Conservation (phyloP, 1,139 yeast species). For the Debaryomyces robertsiae region DNA sequence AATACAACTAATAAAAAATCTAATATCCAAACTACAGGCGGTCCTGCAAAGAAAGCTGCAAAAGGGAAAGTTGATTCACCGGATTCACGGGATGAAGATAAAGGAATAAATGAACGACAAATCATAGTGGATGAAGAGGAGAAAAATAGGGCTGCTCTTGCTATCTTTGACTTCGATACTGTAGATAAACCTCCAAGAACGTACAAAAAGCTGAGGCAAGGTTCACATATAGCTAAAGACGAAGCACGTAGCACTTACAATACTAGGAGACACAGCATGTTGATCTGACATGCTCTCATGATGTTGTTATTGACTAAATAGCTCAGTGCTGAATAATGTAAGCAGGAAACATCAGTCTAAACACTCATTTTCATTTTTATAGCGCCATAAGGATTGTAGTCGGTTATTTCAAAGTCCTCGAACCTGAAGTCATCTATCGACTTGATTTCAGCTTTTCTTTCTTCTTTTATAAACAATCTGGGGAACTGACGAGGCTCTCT, state of each 20-base stretch:
- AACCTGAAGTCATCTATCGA: constrained; percentile 83
- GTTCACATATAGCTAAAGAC: background rate
- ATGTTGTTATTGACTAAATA: no score
- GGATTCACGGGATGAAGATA: background rate
- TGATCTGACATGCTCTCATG: no score
- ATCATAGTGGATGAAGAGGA: background rate
- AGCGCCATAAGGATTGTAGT: constrained; percentile 77
- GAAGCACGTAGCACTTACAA: background rate
- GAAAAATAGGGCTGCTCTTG: constrained; percentile 16
- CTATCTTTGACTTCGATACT: constrained; percentile 35
- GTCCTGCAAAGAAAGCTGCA: background rate
- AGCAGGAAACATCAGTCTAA: constrained; percentile 19
- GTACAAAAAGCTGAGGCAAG: constrained; percentile 7
- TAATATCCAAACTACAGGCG: constrained; percentile 14
- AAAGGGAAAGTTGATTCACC: background rate
- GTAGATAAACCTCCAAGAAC: constrained; percentile 12
- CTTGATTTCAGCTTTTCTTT: constrained; percentile 47
- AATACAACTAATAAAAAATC: constrained; percentile 14
- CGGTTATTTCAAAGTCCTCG: constrained; percentile 82
- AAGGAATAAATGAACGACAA: background rate
- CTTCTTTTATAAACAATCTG: constrained; percentile 65
- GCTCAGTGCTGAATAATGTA: no score
- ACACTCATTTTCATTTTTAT: constrained; percentile 87
- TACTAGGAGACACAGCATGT: constrained; percentile 10
- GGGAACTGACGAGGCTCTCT: constrained; percentile 85